These are phyloP conservation scores for Ceratocystis colombiana DNA, from an alignment of 2,329 filamentous ascomycete genomes.

Conservation along the genomic window DNA sequence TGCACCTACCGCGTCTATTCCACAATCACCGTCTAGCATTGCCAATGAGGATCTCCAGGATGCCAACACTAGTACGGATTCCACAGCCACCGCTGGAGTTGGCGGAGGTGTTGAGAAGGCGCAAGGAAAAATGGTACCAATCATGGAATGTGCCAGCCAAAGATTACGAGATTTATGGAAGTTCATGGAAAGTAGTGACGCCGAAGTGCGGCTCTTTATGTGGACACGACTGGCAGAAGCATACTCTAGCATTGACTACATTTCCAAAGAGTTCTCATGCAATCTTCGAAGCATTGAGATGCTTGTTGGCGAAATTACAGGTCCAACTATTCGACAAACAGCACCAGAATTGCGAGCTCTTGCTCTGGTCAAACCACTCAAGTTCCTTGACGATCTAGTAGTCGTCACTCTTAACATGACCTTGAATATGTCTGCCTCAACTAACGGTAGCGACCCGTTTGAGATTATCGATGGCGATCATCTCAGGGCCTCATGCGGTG, in stretches of 20 bases:
- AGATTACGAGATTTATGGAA: slow-evolving; percentile 68
- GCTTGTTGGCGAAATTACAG: slow-evolving; percentile 53
- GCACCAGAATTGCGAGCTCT: slow-evolving; percentile 55
- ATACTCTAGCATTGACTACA: slow-evolving; percentile 73
- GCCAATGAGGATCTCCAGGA: not conserved
- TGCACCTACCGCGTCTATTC: not conserved
- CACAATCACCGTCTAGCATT: not conserved
- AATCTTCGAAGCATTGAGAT: slow-evolving; percentile 77
- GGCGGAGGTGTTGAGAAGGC: slow-evolving; percentile 12
- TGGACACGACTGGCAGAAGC: slow-evolving; percentile 89
- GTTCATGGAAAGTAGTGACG: slow-evolving; percentile 71
- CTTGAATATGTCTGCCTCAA: slow-evolving; percentile 51
- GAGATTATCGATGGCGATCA: slow-evolving; percentile 78
- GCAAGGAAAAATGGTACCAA: slow-evolving; percentile 32
- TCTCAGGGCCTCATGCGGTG: slow-evolving; percentile 59
- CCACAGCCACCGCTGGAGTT: not conserved
- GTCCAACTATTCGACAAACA: slow-evolving; percentile 53
- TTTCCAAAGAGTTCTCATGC: slow-evolving; percentile 81
- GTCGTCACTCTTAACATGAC: slow-evolving; percentile 59
- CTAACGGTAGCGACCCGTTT: slow-evolving; percentile 38
- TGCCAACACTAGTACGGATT: not conserved
- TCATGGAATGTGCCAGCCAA: slow-evolving; percentile 45
- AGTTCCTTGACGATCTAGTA: slow-evolving; percentile 67
- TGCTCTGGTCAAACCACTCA: slow-evolving; percentile 64
- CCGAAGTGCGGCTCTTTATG: slow-evolving; percentile 72